These are phyloP conservation scores for Trichoderma sp. DNA, from an alignment of 2,329 filamentous ascomycete genomes.

Conservation along the genomic window DNA sequence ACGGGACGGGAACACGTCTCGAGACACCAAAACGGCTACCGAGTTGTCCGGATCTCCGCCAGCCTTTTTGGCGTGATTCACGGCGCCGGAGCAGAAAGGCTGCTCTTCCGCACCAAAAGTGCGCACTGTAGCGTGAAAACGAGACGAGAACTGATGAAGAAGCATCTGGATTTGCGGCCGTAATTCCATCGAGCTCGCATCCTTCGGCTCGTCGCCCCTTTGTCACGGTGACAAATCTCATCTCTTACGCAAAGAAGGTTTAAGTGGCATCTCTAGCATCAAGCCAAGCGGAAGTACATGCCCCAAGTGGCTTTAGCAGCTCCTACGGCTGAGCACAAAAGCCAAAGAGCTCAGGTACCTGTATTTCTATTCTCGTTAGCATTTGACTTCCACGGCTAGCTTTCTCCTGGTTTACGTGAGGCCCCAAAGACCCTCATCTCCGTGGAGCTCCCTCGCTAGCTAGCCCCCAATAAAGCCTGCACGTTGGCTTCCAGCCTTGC, in stretches of 20 bases:
- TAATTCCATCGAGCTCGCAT: background rate
- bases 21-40: background rate
- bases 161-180: background rate
- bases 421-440: background rate
- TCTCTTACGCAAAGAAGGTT: background rate
- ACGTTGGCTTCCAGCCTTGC: conserved; percentile 16
- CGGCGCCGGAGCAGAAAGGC: background rate
- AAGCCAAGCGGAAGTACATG: background rate
- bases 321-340: background rate
- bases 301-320: background rate
- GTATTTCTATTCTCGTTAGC: background rate
- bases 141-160: background rate
- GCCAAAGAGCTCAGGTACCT: background rate
- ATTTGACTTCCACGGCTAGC: background rate
- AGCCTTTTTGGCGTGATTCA: background rate
- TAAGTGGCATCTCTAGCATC: background rate
- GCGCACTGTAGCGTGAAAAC: conserved; percentile 2
- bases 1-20: background rate
- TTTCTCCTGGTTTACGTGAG: conserved; percentile 1
- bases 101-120: background rate
- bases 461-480: conserved; percentile 12
- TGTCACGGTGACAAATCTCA: conserved; percentile 15
- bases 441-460: background rate
- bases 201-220: conserved; percentile 17
- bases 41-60: background rate